Evolutionary conservation across 352 stramenopile genomes (phyloP).

Genomic region (Globisporangium paroecandrum): DNA sequence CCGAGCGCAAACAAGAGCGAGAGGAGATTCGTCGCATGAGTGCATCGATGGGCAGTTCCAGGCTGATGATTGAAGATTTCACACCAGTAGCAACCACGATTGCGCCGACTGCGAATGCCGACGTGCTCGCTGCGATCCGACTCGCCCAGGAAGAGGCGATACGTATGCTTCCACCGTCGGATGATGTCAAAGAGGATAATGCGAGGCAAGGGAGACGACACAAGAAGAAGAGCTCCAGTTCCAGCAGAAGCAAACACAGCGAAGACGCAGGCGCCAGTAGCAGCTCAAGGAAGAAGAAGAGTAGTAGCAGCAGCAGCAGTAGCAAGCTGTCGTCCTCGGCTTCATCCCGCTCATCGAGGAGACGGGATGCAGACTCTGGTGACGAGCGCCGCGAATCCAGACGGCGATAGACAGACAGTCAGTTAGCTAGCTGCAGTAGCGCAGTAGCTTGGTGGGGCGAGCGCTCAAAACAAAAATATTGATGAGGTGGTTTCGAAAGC

Average conservation of each 20-base stretch:
- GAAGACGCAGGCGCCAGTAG: conserved; percentile 13
- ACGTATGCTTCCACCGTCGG: conserved; percentile 42
- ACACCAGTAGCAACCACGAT: neutral
- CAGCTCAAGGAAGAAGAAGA: conserved; percentile 15
- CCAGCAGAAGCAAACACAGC: conserved; percentile 8
- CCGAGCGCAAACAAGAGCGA: conserved; percentile 33
- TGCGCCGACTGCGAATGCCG: conserved; percentile 20
- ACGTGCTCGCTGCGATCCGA: conserved; percentile 69
- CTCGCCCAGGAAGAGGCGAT: conserved; percentile 62
- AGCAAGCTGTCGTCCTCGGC: conserved; percentile 14
- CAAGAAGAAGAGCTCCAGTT: conserved; percentile 29
- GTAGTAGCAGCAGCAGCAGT: conserved; percentile 22
- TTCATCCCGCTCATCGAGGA: conserved; percentile 19
- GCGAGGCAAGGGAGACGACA: conserved; percentile 28
- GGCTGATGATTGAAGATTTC: neutral
- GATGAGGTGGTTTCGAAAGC: neutral
- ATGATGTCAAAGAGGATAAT: neutral
- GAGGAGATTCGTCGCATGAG: conserved; percentile 42
- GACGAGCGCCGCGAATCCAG: conserved; percentile 9
- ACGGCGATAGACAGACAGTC: neutral
- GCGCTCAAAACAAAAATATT: neutral
- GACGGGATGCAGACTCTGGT: neutral
- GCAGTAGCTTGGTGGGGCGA: neutral
- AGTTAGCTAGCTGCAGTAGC: too few relatives aligned
- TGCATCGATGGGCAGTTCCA: conserved; percentile 18